phyloP scores from a whole-genome alignment of 768 basidiomycete genomes.

The Exidia glandulosa region DNA sequence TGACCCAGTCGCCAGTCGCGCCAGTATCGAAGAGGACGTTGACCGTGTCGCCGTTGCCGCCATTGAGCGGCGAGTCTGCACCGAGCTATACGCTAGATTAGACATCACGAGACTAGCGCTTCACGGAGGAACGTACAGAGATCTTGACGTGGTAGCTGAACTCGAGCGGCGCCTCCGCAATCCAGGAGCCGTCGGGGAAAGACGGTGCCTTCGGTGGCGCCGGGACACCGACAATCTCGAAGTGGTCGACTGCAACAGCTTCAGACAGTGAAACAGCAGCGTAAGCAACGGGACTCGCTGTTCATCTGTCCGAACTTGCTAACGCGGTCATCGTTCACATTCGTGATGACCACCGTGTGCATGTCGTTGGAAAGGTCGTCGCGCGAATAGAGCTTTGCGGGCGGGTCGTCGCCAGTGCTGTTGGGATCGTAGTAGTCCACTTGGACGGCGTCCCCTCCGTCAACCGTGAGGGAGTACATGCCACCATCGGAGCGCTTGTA shows the following conservation, averaged over 20 bases:
- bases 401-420: conserved; percentile 1
- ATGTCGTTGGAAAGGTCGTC: not conserved
- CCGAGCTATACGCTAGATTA: not conserved
- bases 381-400: not conserved
- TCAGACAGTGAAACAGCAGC: not conserved
- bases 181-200: not conserved
- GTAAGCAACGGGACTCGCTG: not conserved
- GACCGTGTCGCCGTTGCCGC: not conserved
- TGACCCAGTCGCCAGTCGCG: conserved; percentile 1
- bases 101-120: not conserved
- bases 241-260: not conserved
- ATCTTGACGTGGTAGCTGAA: conserved; percentile 3
- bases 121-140: not conserved
- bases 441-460: not conserved
- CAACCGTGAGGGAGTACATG: not conserved
- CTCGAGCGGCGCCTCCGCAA: not conserved
- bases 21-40: not conserved
- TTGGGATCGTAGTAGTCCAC: conserved; percentile 2
- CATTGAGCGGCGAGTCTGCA: not conserved
- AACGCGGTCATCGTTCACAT: not conserved
- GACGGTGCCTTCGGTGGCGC: not conserved
- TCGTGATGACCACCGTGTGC: conserved; percentile 3
- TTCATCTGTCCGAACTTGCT: conserved; percentile 1
- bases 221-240: not conserved
- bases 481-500: conserved; percentile 3